A percentile compares a stretch with the other conserved stretches of the same genome.
Evolutionary conservation across 768 basidiomycete genomes (phyloP).

Genomic region (Tephrocybe sp.): DNA sequence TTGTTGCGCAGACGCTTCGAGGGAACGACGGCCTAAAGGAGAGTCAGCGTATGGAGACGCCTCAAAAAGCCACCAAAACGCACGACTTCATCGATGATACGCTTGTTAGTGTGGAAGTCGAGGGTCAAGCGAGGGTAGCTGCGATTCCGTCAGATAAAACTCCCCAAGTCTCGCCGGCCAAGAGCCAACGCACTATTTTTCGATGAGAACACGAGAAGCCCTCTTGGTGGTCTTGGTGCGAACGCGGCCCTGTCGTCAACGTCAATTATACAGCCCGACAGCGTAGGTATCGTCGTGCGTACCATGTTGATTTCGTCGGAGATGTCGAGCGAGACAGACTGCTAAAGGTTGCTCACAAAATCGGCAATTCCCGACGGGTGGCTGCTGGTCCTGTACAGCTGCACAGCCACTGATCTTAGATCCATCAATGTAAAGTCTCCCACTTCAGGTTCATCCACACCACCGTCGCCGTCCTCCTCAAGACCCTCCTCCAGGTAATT

Average conservation of each 20-base stretch:
- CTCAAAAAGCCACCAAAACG: constrained; percentile 15
- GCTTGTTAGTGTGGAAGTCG: constrained; percentile 99
- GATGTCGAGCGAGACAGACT: constrained; percentile 9
- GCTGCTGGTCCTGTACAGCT: constrained; percentile 43
- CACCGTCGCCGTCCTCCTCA: constrained; percentile 21
- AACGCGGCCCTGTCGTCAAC: constrained; percentile 81
- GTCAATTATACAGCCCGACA: constrained; percentile 2
- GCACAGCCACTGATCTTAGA: constrained; percentile 26
- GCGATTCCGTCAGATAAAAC: constrained; percentile 9
- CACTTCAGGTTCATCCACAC: constrained; percentile 1
- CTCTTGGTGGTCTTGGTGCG: constrained; percentile 99
- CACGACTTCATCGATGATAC: constrained; percentile 97
- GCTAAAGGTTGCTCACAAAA: constrained; percentile 1
- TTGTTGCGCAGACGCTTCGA: constrained; percentile 99
- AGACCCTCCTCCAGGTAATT: constrained; percentile 45
- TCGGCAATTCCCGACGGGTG: constrained; percentile 39
- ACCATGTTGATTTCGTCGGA: constrained; percentile 54
- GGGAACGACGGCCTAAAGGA: constrained; percentile 79
- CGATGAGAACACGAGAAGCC: constrained; percentile 97
- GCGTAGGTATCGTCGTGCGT: constrained; percentile 12
- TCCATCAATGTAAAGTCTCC: constrained; percentile 10
- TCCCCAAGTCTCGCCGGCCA: neutral
- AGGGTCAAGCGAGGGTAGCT: constrained; percentile 99
- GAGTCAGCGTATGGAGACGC: neutral
- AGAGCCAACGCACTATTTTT: constrained; percentile 83